These are phyloP conservation scores for Prunus fruticosa DNA, from an alignment of 306 rosid species.

Conservation along the genomic window DNA sequence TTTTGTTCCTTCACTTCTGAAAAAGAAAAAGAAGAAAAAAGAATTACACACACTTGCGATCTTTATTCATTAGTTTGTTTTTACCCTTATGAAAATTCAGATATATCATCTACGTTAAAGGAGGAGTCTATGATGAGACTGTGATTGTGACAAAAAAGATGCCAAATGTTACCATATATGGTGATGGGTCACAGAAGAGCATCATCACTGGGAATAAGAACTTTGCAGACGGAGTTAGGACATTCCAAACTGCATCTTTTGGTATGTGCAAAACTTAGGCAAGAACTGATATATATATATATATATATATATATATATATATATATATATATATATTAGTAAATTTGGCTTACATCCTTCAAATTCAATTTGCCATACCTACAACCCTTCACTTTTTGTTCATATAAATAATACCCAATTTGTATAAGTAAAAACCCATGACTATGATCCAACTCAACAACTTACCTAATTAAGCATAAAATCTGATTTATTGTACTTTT, in stretches of 20 bases:
- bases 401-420: too few relatives aligned
- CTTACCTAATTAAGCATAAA: too few relatives aligned
- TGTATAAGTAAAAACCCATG: too few relatives aligned
- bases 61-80: background rate
- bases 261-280: conserved; percentile 35
- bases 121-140: conserved; percentile 66
- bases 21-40: background rate
- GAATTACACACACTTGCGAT: background rate
- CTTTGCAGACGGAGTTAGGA: conserved; percentile 59
- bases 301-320: background rate
- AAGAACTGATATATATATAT: background rate
- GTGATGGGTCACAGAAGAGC: conserved; percentile 90
- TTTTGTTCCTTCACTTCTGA: background rate
- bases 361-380: too few relatives aligned
- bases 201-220: conserved; percentile 73
- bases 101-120: conserved; percentile 69
- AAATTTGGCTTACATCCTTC: too few relatives aligned
- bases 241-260: conserved; percentile 69
- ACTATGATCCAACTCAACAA: too few relatives aligned
- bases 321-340: background rate
- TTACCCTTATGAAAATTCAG: conserved; percentile 30
- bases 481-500: too few relatives aligned
- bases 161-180: conserved; percentile 72
- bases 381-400: too few relatives aligned
- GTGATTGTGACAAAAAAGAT: conserved; percentile 57